Evolutionary conservation across 1,284 basidiomycete species (phyloP), one percentile per base, ranked within the genome.

Genomic region (Sphagnurus paluster): DNA sequence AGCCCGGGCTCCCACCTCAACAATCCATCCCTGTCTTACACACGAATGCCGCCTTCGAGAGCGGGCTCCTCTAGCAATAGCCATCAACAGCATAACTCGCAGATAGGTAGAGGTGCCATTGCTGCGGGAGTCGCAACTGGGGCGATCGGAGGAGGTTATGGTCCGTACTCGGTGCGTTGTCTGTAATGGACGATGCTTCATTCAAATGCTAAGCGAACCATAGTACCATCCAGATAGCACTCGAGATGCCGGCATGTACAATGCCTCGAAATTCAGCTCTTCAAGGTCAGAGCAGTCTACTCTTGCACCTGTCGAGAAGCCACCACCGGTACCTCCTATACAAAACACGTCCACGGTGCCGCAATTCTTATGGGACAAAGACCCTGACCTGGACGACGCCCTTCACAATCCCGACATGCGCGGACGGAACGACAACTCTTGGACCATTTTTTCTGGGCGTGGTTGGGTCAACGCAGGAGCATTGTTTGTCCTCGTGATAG

Each of bases 321-420:
- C 57, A n/a, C n/a, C n/a, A n/a, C n/a, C n/a, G n/a, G n/a, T n/a
- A n/a, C n/a, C n/a, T 19, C 56, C 63, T 4, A 57, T 60, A 8
- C 60, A 62, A 20, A 71, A 67, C 10, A 68, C 75, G 0, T 65
- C 74, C 4, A 76, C 81, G 1, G 68, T 82, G 1, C 81, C 84
- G 7, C 75, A 80, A 42, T 86, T 79, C 57, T 61, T 84, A 55
- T 90, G 84, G 85, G 87, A 89, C 54, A 68, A 77, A 60, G 87
- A 89, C 46, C 81, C 85, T 6, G 87, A 90, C 59, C 71, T 86
- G 14, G 88, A 90, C 65, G 88, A 90, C 58, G 72, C 78, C 3
- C 72, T 90, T 9, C 88, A 90, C 57, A 86, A 85, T 60, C 85
- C 85, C 4, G 83, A 87, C 62, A 68, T 75, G n/a, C 75, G 77